Evolutionary conservation across 306 rosid species (phyloP).

Genomic region (Quercus aquifolioides): DNA sequence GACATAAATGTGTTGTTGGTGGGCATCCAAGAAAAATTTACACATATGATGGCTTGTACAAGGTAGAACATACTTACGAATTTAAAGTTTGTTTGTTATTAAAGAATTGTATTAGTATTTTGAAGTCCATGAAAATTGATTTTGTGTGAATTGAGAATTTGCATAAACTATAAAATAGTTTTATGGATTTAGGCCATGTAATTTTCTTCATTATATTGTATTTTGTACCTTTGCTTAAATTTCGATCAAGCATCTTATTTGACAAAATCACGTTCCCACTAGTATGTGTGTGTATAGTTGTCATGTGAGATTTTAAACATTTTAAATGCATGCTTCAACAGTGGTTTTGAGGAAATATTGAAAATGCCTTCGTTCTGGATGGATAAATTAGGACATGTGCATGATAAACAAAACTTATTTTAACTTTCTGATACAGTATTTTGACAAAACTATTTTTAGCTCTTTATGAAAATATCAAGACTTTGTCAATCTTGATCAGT

Average conservation of each 20-base stretch:
- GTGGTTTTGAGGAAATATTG: too few relatives aligned
- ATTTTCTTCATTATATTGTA: too few relatives aligned
- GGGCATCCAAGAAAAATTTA: constrained; percentile 25
- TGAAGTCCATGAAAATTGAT: background rate
- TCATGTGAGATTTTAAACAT: too few relatives aligned
- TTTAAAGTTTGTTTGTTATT: background rate
- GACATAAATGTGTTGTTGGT: constrained; percentile 22
- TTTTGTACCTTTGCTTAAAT: too few relatives aligned
- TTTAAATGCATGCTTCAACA: too few relatives aligned
- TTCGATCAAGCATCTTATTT: background rate
- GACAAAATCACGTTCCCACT: background rate
- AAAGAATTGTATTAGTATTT: background rate
- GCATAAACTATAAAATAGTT: too few relatives aligned
- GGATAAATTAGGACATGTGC: background rate
- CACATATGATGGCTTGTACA: constrained; percentile 40
- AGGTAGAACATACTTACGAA: constrained; percentile 18
- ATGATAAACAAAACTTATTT: background rate
- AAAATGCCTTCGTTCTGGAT: background rate
- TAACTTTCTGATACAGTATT: background rate
- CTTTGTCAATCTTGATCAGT: background rate
- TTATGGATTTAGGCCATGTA: too few relatives aligned
- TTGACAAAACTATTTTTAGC: background rate
- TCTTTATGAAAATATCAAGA: background rate
- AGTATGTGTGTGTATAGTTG: too few relatives aligned
- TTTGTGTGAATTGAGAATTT: too few relatives aligned